Percentiles rank a stretch among this genome's conserved stretches.
Evolutionary conservation across 1,139 yeast genomes (phyloP).

Genomic region (Hansenula lynferdii): DNA sequence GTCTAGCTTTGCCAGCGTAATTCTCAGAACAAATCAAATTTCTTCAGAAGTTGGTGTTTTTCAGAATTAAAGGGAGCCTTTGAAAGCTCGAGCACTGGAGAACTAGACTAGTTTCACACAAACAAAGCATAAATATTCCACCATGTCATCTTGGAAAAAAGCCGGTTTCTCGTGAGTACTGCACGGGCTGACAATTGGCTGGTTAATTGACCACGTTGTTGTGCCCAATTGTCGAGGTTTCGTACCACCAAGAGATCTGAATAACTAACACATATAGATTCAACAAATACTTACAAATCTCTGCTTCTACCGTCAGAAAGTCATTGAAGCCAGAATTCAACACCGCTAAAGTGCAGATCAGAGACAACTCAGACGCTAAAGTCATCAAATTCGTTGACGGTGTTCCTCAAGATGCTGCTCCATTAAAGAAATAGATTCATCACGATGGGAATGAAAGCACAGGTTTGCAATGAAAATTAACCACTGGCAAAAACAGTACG

Average conservation of each 20-base stretch:
- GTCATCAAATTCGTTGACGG: constrained; percentile 75
- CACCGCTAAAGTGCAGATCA: constrained; percentile 61
- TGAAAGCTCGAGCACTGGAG: too few species aligned
- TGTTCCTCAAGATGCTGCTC: constrained; percentile 32
- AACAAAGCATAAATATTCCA: constrained; percentile 1
- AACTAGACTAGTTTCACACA: too few species aligned
- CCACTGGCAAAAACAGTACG: neutral
- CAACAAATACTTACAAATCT: constrained; percentile 87
- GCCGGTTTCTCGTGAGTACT: constrained; percentile 66
- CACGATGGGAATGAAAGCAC: too few species aligned
- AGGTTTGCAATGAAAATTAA: too few species aligned
- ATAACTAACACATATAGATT: too few species aligned
- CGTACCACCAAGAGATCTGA: too few species aligned
- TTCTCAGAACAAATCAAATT: constrained; percentile 4
- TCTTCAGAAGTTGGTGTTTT: constrained; percentile 2
- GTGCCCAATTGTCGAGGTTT: neutral
- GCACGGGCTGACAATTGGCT: neutral
- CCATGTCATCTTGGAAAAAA: constrained; percentile 78
- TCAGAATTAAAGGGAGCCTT: neutral
- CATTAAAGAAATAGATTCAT: constrained; percentile 25
- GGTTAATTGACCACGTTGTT: too few species aligned
- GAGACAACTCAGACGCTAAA: constrained; percentile 73
- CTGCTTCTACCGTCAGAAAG: constrained; percentile 85
- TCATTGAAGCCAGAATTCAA: constrained; percentile 87
- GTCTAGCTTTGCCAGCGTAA: neutral